Evolutionary conservation across 2,329 filamentous ascomycete species (phyloP).

Genomic region (Nemania sp.): DNA sequence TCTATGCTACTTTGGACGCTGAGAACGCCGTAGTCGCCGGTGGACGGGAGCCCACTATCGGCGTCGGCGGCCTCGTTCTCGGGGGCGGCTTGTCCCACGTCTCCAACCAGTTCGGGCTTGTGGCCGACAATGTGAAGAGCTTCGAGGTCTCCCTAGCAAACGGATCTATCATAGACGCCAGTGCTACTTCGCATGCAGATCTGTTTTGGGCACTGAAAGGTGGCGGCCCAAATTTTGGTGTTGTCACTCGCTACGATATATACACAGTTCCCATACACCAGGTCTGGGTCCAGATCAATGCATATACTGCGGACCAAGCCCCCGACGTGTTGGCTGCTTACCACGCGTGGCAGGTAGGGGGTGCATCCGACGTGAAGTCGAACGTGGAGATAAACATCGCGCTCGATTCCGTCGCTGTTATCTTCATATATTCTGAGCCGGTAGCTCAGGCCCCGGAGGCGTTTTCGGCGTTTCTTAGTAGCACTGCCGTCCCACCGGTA

Average conservation of each 20-base stretch:
- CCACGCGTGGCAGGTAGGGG: conserved; percentile 45
- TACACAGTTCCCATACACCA: conserved; percentile 42
- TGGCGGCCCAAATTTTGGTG: conserved; percentile 61
- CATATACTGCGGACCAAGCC: conserved; percentile 42
- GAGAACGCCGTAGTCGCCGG: neutral
- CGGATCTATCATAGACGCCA: conserved; percentile 58
- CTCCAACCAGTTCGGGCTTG: conserved; percentile 52
- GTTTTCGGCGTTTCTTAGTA: conserved; percentile 43
- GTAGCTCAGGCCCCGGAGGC: conserved; percentile 27
- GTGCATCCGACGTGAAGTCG: conserved; percentile 40
- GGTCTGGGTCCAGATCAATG: conserved; percentile 44
- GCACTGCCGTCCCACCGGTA: conserved; percentile 29
- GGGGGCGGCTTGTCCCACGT: conserved; percentile 42
- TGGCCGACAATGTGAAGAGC: conserved; percentile 58
- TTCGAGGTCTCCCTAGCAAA: conserved; percentile 60
- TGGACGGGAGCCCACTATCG: neutral
- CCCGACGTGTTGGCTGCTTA: conserved; percentile 45
- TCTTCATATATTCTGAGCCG: conserved; percentile 45
- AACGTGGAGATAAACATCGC: conserved; percentile 22
- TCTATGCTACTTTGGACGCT: neutral
- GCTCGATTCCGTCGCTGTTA: conserved; percentile 38
- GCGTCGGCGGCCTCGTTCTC: conserved; percentile 11
- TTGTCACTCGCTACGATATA: conserved; percentile 54
- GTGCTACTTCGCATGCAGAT: conserved; percentile 52
- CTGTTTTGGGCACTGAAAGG: conserved; percentile 62